These are phyloP conservation scores for Zygoascus flipseniorum DNA, from an alignment of 805 yeast genomes.

Conservation along the genomic window DNA sequence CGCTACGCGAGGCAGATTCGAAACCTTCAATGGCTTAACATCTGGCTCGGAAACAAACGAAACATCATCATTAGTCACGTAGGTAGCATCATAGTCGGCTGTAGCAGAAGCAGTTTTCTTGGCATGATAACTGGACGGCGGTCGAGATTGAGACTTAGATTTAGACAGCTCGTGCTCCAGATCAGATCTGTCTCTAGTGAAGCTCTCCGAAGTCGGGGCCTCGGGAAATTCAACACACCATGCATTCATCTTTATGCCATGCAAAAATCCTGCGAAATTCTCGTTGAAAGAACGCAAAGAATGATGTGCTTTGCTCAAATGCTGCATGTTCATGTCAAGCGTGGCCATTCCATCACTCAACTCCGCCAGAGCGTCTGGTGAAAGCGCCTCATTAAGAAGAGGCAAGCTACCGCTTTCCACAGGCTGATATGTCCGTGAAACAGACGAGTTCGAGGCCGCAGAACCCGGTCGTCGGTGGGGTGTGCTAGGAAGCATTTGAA, in stretches of 20 bases:
- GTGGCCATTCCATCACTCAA: constrained; percentile 32
- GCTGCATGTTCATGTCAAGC: constrained; percentile 50
- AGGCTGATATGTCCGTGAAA: constrained; percentile 10
- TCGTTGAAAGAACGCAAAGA: constrained; percentile 61
- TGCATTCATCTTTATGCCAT: constrained; percentile 76
- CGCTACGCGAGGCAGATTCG: not conserved
- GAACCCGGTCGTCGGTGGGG: constrained; percentile 20
- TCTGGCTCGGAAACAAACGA: constrained; percentile 26
- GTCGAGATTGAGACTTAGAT: not conserved
- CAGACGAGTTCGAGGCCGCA: constrained; percentile 13
- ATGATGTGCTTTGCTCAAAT: constrained; percentile 51
- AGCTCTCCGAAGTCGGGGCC: constrained; percentile 18
- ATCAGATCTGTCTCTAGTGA: constrained; percentile 7
- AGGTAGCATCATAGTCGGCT: constrained; percentile 20
- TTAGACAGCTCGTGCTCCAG: not conserved
- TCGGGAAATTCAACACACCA: constrained; percentile 70
- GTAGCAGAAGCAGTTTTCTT: not conserved
- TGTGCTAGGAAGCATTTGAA: constrained; percentile 12
- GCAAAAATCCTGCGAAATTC: constrained; percentile 64
- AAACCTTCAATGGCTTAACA: not conserved
- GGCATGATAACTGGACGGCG: no score
- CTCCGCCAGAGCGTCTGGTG: constrained; percentile 18
- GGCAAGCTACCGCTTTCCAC: constrained; percentile 10
- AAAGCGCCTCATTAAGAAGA: constrained; percentile 13
- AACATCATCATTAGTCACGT: constrained; percentile 26